Base-by-base conservation (phyloP, 2,329 filamentous ascomycete species). In the Ceratocystis eucalypticola region DNA sequence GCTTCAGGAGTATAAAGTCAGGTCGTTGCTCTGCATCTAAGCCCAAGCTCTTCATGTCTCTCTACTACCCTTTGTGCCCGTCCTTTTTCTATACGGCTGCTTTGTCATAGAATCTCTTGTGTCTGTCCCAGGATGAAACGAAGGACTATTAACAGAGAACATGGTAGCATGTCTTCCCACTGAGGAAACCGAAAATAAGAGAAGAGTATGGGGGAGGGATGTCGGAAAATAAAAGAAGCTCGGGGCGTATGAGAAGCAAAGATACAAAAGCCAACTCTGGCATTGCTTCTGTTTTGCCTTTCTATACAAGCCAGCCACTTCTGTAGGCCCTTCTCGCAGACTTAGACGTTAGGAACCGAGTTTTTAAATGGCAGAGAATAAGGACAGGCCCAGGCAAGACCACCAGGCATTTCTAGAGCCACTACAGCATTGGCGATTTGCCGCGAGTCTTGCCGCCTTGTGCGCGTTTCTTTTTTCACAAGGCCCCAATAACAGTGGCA, bases 401-500 rank as follows among this genome's bases (percentile, higher is more conserved):
- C 6, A 28, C 28, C 62, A 30, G 53, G 53, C 53, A 59, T 59
- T 59, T 59, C 53, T 59, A 59, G 30, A 37, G 53, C 53, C 53
- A 37, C 53, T 59, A 59, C 53, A 59, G 53, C 53, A 59, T 59
- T 30, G 53, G 33, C 53, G 12, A 59, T 59, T 30, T 59, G 53
- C 53, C 53, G 8, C 5, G 25, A 30, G 53, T 57, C 53, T 5
- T 33, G 33, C 17, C 53, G 12, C n/a, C 53, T 30, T 6, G 53
- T 30, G 37, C 37, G 37, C 37, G 37, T 41, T 41, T 41, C 37
- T 41, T 41, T 59, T 30, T 33, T 33, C 53, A 59, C 37, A 33
- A 33, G 28, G 33, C 28, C 33, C 25, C 53, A n/a, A 25, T n/a
- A 59, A 59, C 10, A 41, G 37, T 12, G 37, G 37, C 37, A 41